These are phyloP conservation scores for Petunia hybrid DNA, from an alignment of 305 asterid species.

Conservation along the genomic window DNA sequence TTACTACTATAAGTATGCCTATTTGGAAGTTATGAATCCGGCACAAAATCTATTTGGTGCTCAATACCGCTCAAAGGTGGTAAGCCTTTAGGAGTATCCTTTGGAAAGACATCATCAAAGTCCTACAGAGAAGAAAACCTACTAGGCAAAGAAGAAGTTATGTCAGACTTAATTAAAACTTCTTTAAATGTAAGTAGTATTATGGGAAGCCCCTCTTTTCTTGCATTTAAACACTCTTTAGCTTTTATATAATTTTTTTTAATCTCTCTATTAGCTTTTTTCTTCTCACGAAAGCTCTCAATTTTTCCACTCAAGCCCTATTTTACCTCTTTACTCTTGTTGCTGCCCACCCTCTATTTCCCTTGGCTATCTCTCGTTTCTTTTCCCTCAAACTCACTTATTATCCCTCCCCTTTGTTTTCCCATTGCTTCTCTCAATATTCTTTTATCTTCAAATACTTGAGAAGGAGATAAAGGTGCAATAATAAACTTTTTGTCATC, in stretches of 20 bases:
- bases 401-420: neutral
- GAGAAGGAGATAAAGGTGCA: constrained; percentile 19
- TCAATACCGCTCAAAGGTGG: too few relatives aligned
- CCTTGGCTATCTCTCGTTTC: neutral
- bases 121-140: too few relatives aligned
- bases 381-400: neutral
- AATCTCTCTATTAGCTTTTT: neutral
- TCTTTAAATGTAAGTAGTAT: too few relatives aligned
- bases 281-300: neutral
- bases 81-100: too few relatives aligned
- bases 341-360: neutral
- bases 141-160: too few relatives aligned
- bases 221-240: too few relatives aligned
- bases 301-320: neutral
- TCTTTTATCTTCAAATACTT: neutral
- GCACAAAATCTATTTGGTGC: too few relatives aligned
- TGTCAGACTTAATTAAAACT: too few relatives aligned
- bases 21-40: too few relatives aligned
- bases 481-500: neutral
- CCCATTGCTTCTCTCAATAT: neutral
- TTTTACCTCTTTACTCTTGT: neutral
- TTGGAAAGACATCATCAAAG: too few relatives aligned
- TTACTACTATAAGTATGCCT: too few relatives aligned
- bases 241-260: neutral
- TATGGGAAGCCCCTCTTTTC: too few relatives aligned